Evolutionary conservation across 1,284 basidiomycete species (phyloP), one percentile per base, ranked within the genome.

Genomic region (Leccinum griseonigrum): DNA sequence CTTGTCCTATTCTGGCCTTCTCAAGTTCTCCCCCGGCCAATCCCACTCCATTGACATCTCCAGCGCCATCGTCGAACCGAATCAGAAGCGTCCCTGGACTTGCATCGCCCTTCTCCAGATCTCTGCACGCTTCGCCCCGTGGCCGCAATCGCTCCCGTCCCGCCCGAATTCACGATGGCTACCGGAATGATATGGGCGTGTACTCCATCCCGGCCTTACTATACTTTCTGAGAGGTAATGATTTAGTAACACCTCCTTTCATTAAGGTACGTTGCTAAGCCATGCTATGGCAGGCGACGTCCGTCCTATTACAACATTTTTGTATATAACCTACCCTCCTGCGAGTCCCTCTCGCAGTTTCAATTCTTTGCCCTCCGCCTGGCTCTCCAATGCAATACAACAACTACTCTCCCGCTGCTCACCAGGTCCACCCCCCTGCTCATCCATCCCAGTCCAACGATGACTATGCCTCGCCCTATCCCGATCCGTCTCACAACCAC

Each of bases 241-340:
- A 76, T 73, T 76, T 74, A 74, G 72, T 73, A 73, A 73, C 74
- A 52, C 57, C 48, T 74, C 65, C 60, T 56, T 73, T 74, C 74
- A 76, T 73, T 73, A 73, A 73, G 72, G 72, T 74, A 73, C 72
- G 65, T 71, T 74, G 71, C 73, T 71, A 76, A 69, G 71, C 74
- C 74, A 75, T 73, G 60, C 66, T 54, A 63, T 74, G 70, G 67
- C 71, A 76, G 73, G 69, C 71, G 71, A 75, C 69, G 65, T 71
- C 74, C 71, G 63, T 66, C 69, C 65, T 66, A 74, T 72, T 69
- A 72, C 70, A 71, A 60, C 59, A 61, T 67, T 75, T 71, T 72
- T 71, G 61, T 73, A 76, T 73, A 73, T 74, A 73, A 73, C 63
- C 65, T 56, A 62, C 58, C 63, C 60, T 57, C 58, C 60, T 61